phyloP scores from a whole-genome alignment of 2,329 filamentous ascomycete species.

The Rutstroemia sp. region DNA sequence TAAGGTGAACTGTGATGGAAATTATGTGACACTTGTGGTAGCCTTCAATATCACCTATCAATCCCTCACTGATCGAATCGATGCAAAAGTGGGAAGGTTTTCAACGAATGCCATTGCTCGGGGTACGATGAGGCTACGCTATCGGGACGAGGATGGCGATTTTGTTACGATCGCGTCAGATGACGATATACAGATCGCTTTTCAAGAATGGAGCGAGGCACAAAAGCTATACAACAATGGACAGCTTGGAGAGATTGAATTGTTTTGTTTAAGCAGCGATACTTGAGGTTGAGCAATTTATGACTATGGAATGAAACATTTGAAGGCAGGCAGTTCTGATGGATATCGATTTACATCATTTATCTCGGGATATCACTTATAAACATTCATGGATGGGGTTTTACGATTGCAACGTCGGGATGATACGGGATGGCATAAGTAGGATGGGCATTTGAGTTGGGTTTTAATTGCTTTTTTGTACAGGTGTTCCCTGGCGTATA shows the following conservation, averaged over 20 bases:
- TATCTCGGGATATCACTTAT: constrained; percentile 14
- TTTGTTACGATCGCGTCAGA: constrained; percentile 91
- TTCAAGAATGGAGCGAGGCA: constrained; percentile 86
- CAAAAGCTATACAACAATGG: constrained; percentile 55
- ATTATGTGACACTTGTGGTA: constrained; percentile 92
- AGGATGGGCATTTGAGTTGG: constrained; percentile 15
- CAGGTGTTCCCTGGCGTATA: constrained; percentile 19
- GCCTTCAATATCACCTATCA: constrained; percentile 93
- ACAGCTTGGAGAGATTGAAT: constrained; percentile 81
- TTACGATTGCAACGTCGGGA: constrained; percentile 26
- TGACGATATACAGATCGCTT: constrained; percentile 92
- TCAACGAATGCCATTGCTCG: constrained; percentile 77
- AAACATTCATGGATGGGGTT: constrained; percentile 15
- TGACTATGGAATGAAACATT: neutral
- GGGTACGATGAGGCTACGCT: constrained; percentile 79
- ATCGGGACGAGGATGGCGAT: constrained; percentile 87
- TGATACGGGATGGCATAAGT: constrained; percentile 21
- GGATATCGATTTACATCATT: constrained; percentile 3
- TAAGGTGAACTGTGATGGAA: constrained; percentile 86
- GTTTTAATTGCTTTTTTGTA: constrained; percentile 12
- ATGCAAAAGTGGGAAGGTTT: constrained; percentile 85
- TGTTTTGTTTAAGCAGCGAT: constrained; percentile 59
- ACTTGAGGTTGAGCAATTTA: constrained; percentile 15
- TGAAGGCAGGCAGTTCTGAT: neutral
- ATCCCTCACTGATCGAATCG: constrained; percentile 88